A percentile compares a stretch with the other conserved stretches of the same genome.
Evolutionary conservation across 371 early-diverging fungal species (phyloP).

Genomic region (Mucor piriformis): DNA sequence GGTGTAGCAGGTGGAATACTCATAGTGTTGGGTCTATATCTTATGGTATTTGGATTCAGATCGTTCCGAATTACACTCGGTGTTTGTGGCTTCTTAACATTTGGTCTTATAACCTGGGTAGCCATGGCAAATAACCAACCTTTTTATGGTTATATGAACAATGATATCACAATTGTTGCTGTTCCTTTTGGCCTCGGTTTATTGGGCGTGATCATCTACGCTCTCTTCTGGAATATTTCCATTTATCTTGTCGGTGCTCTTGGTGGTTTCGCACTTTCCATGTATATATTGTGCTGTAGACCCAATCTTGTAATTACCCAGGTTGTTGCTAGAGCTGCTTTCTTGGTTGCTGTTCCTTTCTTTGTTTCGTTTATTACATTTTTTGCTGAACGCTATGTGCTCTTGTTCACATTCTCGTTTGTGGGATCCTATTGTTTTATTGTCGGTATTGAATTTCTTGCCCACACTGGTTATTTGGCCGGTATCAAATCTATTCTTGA

Average conservation of each 20-base stretch:
- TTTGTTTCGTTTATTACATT: slow-evolving; percentile 24
- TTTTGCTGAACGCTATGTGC: slow-evolving; percentile 21
- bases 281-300: slow-evolving; percentile 25
- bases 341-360: slow-evolving; percentile 20
- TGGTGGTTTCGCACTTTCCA: slow-evolving; percentile 24
- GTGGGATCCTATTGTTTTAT: slow-evolving; percentile 37
- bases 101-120: slow-evolving; percentile 34
- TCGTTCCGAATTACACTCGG: slow-evolving; percentile 33
- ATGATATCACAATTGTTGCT: slow-evolving; percentile 27
- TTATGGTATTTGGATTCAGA: slow-evolving; percentile 37
- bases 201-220: slow-evolving; percentile 29
- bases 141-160: slow-evolving; percentile 27
- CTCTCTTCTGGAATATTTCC: slow-evolving; percentile 25
- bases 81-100: slow-evolving; percentile 37
- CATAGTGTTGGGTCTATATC: slow-evolving; percentile 35
- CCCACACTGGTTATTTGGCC: slow-evolving; percentile 28
- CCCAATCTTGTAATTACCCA: slow-evolving; percentile 17
- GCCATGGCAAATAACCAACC: slow-evolving; percentile 33
- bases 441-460: slow-evolving; percentile 35
- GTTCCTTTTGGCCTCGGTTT: slow-evolving; percentile 28
- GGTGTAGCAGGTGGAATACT: slow-evolving; percentile 36
- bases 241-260: slow-evolving; percentile 23
- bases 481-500: slow-evolving; percentile 25
- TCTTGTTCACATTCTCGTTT: slow-evolving; percentile 34
- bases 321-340: slow-evolving; percentile 14